Evolutionary conservation across 768 basidiomycete genomes (phyloP).

Genomic region (Mycena amicta): DNA sequence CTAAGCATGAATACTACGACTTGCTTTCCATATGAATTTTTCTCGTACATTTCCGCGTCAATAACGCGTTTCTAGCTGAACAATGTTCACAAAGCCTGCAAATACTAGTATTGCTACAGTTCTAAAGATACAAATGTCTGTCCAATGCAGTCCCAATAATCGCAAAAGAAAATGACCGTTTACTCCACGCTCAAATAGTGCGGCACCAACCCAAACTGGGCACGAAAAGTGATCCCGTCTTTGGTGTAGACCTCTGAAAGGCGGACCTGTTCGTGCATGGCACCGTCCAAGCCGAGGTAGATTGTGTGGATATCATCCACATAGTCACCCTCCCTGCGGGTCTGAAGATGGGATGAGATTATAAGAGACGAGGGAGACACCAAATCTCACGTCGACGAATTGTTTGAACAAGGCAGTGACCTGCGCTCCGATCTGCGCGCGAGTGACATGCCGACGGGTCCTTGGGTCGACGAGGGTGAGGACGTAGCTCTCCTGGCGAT

Average conservation of each 20-base stretch:
- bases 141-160: no score
- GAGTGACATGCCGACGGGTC: constrained; percentile 11
- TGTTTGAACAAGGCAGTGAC: constrained; percentile 17
- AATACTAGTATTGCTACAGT: no score
- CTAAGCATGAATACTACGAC: no score
- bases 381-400: constrained; percentile 7
- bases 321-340: neutral
- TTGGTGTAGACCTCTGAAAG: constrained; percentile 15
- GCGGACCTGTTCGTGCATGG: constrained; percentile 16
- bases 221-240: constrained; percentile 14
- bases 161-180: no score
- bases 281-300: constrained; percentile 12
- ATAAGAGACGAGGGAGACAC: neutral
- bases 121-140: no score
- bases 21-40: no score
- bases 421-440: constrained; percentile 15
- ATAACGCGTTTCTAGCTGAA: no score
- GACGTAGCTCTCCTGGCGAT: constrained; percentile 7
- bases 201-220: constrained; percentile 13
- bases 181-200: constrained; percentile 1
- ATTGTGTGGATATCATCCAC: neutral
- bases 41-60: no score
- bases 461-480: constrained; percentile 13
- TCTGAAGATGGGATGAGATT: constrained; percentile 9
- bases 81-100: no score